These are phyloP conservation scores for Apophysomyces trapeziformis DNA, from an alignment of 371 early-diverging fungal genomes.

Conservation along the genomic window DNA sequence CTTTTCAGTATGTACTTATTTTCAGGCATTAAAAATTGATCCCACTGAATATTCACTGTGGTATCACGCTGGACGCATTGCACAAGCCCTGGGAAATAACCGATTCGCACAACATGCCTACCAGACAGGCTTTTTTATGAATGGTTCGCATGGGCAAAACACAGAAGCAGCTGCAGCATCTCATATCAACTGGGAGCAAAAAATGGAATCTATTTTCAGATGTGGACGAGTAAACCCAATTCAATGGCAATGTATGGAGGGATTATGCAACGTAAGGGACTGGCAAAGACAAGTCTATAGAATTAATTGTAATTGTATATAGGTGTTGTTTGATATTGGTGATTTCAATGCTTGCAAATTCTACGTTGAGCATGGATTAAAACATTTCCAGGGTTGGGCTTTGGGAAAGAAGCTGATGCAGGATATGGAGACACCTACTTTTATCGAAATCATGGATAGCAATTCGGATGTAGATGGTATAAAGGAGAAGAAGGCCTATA, in stretches of 20 bases:
- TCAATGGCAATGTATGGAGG: conserved; percentile 64
- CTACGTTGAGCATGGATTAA: conserved; percentile 39
- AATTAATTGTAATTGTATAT: background rate
- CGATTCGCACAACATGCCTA: conserved; percentile 58
- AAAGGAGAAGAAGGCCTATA: background rate
- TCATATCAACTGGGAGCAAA: conserved; percentile 3
- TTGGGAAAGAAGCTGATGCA: conserved; percentile 33
- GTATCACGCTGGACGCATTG: conserved; percentile 56
- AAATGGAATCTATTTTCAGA: conserved; percentile 16
- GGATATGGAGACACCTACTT: conserved; percentile 4
- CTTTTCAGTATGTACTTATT: background rate
- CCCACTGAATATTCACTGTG: conserved; percentile 59
- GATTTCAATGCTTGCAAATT: conserved; percentile 51
- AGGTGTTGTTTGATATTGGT: conserved; percentile 64
- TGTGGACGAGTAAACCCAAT: conserved; percentile 34
- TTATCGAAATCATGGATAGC: conserved; percentile 14
- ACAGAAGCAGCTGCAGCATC: background rate
- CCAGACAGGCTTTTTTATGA: conserved; percentile 46
- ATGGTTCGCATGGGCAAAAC: conserved; percentile 14
- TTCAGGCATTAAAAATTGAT: conserved; percentile 60
- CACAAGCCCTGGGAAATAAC: conserved; percentile 35
- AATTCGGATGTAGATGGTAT: background rate
- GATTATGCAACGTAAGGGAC: conserved; percentile 53
- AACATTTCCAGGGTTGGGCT: conserved; percentile 41
- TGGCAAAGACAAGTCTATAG: background rate